Evolutionary conservation across 768 basidiomycete species (phyloP), one percentile per base, ranked within the genome.

Genomic region (Dentipellis fragilis): DNA sequence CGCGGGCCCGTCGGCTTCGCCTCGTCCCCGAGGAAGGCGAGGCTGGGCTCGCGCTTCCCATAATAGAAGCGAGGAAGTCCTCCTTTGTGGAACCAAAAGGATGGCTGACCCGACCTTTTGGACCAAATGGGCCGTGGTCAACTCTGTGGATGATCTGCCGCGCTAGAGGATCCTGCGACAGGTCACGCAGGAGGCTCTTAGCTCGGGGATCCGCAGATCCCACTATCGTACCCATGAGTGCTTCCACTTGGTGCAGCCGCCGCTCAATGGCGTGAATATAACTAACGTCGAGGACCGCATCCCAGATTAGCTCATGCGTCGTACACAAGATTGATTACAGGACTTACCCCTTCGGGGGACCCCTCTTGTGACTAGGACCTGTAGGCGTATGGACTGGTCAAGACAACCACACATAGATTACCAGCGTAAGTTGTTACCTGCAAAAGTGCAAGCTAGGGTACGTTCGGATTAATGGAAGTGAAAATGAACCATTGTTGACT

Each of bases 201-300:
- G 75, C 74, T 6, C 75, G 66, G 11, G 68, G 67, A 56, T 76
- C 74, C 36, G 70, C 65, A 11, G 71, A 70, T 19, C 66, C 64
- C 34, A 74, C 66, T 34, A 76, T 67, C 10, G 70, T 69, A 19
- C 74, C 75, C 17, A 76, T 63, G 17, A 75, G 64, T 1, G 73
- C 73, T 59, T 76, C 74, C 53, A 75, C 71, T 48, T 75, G 70
- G 58, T 75, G 74, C 23, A 75, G 63, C 9, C 73, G 68, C 10
- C 69, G 67, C 62, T 75, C 73, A 49, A 75, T 67, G 35, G 72
- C 72, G 54, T 72, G 69, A 56, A 75, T 72, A 63, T 76, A 76
- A 22, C 73, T 65, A 45, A 17, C 17, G 11, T 6, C 12, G 14
- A 39, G 23, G 34, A 49, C 39, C 34, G 34, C 34, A 37, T 45